phyloP scores from a whole-genome alignment of 169 alveolate species.

The Plasmodium vinckei region DNA sequence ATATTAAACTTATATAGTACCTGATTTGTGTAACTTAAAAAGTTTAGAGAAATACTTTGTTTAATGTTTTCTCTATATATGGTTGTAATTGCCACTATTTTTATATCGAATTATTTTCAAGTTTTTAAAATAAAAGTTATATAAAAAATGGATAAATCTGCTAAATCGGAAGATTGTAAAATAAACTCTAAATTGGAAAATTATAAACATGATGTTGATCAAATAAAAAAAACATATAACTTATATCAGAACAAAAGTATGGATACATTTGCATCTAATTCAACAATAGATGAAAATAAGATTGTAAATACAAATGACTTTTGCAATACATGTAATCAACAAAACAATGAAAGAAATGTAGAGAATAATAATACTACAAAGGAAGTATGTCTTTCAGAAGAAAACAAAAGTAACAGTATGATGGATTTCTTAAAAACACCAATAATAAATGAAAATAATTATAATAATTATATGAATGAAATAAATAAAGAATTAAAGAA shows the following conservation, averaged over 20 bases:
- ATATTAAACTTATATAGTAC: too few species aligned
- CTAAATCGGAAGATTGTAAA: neutral
- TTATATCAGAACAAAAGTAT: conserved; percentile 16
- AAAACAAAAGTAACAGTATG: conserved; percentile 1
- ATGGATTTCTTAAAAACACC: conserved; percentile 46
- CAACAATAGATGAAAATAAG: conserved; percentile 69
- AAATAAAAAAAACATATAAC: conserved; percentile 15
- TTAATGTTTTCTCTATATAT: neutral
- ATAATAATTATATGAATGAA: conserved; percentile 1
- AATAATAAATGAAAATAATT: neutral
- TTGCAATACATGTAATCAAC: conserved; percentile 24
- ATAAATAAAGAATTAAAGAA: neutral
- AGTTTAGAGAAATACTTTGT: too few species aligned
- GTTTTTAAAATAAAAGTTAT: neutral
- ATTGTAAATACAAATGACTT: conserved; percentile 35
- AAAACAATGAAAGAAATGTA: neutral
- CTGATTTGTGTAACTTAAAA: too few species aligned
- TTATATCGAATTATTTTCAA: neutral
- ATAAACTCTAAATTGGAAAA: conserved; percentile 8
- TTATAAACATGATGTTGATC: conserved; percentile 42
- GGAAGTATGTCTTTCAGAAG: neutral
- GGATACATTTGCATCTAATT: conserved; percentile 55
- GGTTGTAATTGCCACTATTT: neutral
- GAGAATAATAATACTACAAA: neutral
- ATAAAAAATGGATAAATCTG: conserved; percentile 3